Conservation (phyloP, 2,329 filamentous ascomycete genomes). For the Ceratocystis eucalypticola region DNA sequence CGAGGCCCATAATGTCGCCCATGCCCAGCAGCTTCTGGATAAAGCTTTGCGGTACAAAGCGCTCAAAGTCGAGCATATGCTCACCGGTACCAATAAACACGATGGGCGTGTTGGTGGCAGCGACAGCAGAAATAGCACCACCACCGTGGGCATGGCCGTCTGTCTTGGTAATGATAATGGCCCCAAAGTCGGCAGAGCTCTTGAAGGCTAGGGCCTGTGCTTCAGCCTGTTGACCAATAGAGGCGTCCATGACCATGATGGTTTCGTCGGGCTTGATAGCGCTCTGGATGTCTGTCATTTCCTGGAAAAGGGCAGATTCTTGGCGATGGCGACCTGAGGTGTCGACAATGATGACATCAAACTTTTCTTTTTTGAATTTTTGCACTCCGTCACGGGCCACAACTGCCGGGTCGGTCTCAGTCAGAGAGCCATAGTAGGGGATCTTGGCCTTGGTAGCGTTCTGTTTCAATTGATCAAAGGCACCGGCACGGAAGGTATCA, state of each 20-base stretch:
- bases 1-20: conserved; percentile 88
- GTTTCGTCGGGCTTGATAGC: conserved; percentile 85
- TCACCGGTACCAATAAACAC: conserved; percentile 97
- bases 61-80: conserved; percentile 88
- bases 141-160: conserved; percentile 91
- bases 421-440: conserved; percentile 92
- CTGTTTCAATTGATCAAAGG: conserved; percentile 96
- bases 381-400: conserved; percentile 93
- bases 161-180: conserved; percentile 98
- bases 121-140: conserved; percentile 94
- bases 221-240: conserved; percentile 92
- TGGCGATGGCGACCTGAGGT: conserved; percentile 91
- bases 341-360: conserved; percentile 97
- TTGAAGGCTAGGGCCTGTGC: conserved; percentile 94
- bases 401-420: conserved; percentile 86
- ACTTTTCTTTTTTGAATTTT: conserved; percentile 97
- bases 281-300: conserved; percentile 92
- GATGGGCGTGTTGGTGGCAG: conserved; percentile 90
- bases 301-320: conserved; percentile 86
- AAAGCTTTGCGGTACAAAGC: conserved; percentile 85
- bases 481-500: conserved; percentile 95
- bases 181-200: conserved; percentile 88
- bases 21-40: conserved; percentile 89
- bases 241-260: conserved; percentile 94
- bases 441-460: conserved; percentile 99